Percentiles rank a stretch among this genome's conserved stretches.
These are phyloP conservation scores for Amanita rimosa DNA, from an alignment of 768 basidiomycete species.

Conservation along the genomic window DNA sequence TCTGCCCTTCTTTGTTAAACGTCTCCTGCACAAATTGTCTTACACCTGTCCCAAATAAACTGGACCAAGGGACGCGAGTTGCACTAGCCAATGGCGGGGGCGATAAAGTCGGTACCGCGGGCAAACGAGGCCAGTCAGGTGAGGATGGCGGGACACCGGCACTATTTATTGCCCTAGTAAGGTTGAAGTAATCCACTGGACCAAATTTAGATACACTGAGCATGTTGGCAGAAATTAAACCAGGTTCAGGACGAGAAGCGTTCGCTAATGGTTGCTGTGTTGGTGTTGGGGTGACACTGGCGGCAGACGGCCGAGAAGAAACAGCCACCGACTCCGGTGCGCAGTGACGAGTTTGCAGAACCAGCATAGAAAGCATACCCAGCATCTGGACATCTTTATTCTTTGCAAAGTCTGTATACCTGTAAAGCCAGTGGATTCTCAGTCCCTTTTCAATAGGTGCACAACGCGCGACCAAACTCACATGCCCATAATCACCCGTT, in stretches of 20 bases:
- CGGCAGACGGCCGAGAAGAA: neutral
- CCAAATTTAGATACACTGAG: constrained; percentile 11
- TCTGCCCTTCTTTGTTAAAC: constrained; percentile 27
- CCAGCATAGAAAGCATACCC: constrained; percentile 61
- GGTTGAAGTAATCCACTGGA: constrained; percentile 52
- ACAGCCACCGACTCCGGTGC: constrained; percentile 7
- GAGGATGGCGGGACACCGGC: constrained; percentile 23
- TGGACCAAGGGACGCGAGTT: constrained; percentile 71
- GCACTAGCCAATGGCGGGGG: constrained; percentile 32
- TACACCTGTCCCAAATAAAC: constrained; percentile 58
- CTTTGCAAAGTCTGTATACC: constrained; percentile 28
- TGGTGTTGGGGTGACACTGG: neutral
- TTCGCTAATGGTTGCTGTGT: constrained; percentile 7
- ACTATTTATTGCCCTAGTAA: constrained; percentile 16
- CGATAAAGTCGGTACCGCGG: constrained; percentile 28
- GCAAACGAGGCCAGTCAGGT: constrained; percentile 40
- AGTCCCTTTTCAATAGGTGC: no score
- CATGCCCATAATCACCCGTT: constrained; percentile 34
- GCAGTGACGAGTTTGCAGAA: constrained; percentile 35
- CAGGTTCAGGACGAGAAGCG: constrained; percentile 2
- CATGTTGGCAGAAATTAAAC: constrained; percentile 3
- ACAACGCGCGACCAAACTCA: constrained; percentile 19
- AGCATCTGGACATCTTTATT: constrained; percentile 72
- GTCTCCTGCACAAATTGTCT: constrained; percentile 55
- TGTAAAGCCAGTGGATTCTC: constrained; percentile 9